Conservation (phyloP, 176 grass and related monocot genomes). For the Oryza meridionalis region DNA sequence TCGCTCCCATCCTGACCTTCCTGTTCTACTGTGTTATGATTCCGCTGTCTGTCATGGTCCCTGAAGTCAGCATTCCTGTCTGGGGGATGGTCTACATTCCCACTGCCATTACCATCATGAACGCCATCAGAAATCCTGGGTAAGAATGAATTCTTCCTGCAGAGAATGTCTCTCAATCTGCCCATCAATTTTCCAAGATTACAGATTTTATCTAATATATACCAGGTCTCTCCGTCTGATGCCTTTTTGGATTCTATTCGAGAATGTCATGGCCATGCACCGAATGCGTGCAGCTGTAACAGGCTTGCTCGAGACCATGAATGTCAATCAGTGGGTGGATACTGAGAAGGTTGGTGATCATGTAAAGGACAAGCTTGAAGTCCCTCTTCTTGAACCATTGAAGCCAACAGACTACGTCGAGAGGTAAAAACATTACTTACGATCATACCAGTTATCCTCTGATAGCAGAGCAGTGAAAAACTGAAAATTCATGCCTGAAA, state of each 20-base stretch:
- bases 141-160: slow-evolving; percentile 21
- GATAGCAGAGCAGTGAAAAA: background rate
- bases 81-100: slow-evolving; percentile 82
- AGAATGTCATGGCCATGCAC: slow-evolving; percentile 81
- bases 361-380: slow-evolving; percentile 44
- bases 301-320: slow-evolving; percentile 53
- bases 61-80: slow-evolving; percentile 66
- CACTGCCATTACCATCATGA: slow-evolving; percentile 72
- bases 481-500: background rate
- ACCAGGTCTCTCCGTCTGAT: slow-evolving; percentile 66
- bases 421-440: slow-evolving; percentile 36
- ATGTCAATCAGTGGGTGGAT: slow-evolving; percentile 71
- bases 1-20: slow-evolving; percentile 73
- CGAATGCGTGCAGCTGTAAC: slow-evolving; percentile 60
- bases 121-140: slow-evolving; percentile 69
- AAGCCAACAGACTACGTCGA: slow-evolving; percentile 57
- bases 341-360: slow-evolving; percentile 62
- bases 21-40: slow-evolving; percentile 74
- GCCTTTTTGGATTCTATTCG: slow-evolving; percentile 67
- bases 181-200: background rate
- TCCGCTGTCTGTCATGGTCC: slow-evolving; percentile 56
- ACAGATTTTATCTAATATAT: background rate
- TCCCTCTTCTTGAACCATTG: slow-evolving; percentile 45
- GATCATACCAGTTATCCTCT: background rate
- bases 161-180: background rate